Base-by-base conservation (phyloP, 257 asterid genomes). In the Scutellaria barbata region DNA sequence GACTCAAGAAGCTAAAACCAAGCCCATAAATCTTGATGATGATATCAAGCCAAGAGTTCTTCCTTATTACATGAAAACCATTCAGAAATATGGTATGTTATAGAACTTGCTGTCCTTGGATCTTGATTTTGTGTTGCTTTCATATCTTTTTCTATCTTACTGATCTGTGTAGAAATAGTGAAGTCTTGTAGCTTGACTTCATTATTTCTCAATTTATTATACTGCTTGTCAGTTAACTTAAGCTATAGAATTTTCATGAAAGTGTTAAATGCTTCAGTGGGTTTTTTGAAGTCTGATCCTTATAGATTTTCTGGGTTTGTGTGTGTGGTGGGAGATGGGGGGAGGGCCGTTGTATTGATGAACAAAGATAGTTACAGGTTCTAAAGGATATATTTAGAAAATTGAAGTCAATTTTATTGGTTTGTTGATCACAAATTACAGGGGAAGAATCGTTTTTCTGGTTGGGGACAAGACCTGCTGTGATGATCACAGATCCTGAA, bases 391-490 rank as follows among this genome's bases (percentile, higher is more conserved):
- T 30, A 46, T 2, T 45, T 45, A 10, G 11, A 3, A 45, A 8
- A 2, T 10, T 45, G 50, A 45, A 45, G 10, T 22, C 35, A 30
- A 30, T 30, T 30, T 30, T 4, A 30, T 30, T 30, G 2, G 35
- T 30, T 30, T 30, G 47, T 12, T 8, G 11, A 1, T 30, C 7
- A 18, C 40, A 22, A 63, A 16, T 25, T 86, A 60, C 85, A 87
- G 93, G 96, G 67, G 69, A 41, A 7, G 71, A 80, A 8, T 75
- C 81, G 0, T 87, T 77, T 62, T 13, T 69, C 9, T 87, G 94
- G 96, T 61, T 80, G 14, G 96, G 96, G 10, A 82, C 94, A 14
- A 68, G n/a, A 6, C 88, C 96, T 4, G 1, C 69, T 0, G 63
- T 88, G 3, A 55, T 81, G 45, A 62, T 88, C 67, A 69, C 61